Conservation (phyloP, 1,284 basidiomycete genomes). For the Tylopilus sp. region DNA sequence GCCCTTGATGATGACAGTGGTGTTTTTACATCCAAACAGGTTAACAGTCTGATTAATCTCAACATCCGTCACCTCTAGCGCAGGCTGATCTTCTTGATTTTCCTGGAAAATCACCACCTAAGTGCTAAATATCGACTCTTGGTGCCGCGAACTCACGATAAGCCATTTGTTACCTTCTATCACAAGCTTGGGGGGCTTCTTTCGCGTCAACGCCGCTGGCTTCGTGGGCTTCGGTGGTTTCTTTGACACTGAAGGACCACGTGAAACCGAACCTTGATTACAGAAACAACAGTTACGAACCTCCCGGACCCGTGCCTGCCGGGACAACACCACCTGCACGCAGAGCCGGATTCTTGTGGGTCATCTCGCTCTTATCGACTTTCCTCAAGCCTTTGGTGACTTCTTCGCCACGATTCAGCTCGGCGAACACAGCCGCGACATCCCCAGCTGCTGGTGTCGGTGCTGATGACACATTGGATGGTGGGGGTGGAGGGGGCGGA, state of each 20-base stretch:
- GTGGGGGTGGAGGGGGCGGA: constrained; percentile 57
- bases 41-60: constrained; percentile 87
- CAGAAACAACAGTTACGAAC: constrained; percentile 28
- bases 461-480: constrained; percentile 43
- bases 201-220: constrained; percentile 73
- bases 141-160: constrained; percentile 59
- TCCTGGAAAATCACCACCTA: constrained; percentile 58
- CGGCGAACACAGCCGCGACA: constrained; percentile 86
- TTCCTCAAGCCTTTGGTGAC: constrained; percentile 91
- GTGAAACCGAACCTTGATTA: not conserved
- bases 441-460: constrained; percentile 50
- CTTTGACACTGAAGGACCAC: constrained; percentile 41
- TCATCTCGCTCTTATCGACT: constrained; percentile 96
- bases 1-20: constrained; percentile 84
- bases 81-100: constrained; percentile 83
- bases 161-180: constrained; percentile 95
- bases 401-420: constrained; percentile 86
- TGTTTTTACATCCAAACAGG: constrained; percentile 89
- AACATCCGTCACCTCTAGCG: constrained; percentile 73
- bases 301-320: constrained; percentile 36
- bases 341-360: constrained; percentile 95
- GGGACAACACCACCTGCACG: constrained; percentile 67
- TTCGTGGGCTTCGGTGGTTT: constrained; percentile 77
- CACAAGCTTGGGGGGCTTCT: constrained; percentile 91
- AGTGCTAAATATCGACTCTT: not conserved